Percentiles rank a stretch among this genome's conserved stretches.
These are phyloP conservation scores for Arthrobotrys sphaeroides DNA, from an alignment of 2,329 filamentous ascomycete species.

Conservation along the genomic window DNA sequence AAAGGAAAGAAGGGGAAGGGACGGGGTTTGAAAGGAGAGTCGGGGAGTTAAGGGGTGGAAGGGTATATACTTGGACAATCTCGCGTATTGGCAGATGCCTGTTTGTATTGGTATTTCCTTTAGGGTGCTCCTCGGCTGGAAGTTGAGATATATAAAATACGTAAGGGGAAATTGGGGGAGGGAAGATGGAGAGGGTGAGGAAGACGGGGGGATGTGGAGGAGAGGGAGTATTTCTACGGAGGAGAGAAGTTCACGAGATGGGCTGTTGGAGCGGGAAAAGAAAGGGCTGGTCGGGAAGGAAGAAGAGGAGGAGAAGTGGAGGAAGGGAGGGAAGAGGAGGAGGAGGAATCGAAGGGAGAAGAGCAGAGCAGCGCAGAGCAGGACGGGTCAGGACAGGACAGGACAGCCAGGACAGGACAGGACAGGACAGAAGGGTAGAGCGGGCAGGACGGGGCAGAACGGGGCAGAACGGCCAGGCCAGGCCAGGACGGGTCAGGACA, in stretches of 20 bases:
- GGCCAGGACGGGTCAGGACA: too few species aligned
- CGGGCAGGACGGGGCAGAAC: too few species aligned
- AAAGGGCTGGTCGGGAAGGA: neutral
- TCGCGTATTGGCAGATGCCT: constrained; percentile 24
- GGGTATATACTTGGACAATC: constrained; percentile 18
- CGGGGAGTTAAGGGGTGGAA: constrained; percentile 10
- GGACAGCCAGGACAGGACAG: too few species aligned
- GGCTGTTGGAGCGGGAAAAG: neutral
- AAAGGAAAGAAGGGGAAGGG: neutral
- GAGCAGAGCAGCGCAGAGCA: neutral
- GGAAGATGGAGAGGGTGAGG: neutral
- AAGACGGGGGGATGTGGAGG: neutral
- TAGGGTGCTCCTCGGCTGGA: constrained; percentile 5
- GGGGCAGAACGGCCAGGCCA: too few species aligned
- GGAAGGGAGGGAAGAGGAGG: neutral
- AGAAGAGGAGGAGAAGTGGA: neutral
- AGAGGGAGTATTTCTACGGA: neutral
- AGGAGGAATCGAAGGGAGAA: neutral
- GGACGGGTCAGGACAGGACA: neutral
- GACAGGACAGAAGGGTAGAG: too few species aligned
- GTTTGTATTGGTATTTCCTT: constrained; percentile 21
- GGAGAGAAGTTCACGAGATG: neutral
- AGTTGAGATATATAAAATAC: constrained; percentile 10
- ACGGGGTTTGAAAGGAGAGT: constrained; percentile 12
- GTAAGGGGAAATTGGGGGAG: neutral